Evolutionary conservation across 2,329 filamentous ascomycete species (phyloP).

Genomic region (Hypocreales sp.): DNA sequence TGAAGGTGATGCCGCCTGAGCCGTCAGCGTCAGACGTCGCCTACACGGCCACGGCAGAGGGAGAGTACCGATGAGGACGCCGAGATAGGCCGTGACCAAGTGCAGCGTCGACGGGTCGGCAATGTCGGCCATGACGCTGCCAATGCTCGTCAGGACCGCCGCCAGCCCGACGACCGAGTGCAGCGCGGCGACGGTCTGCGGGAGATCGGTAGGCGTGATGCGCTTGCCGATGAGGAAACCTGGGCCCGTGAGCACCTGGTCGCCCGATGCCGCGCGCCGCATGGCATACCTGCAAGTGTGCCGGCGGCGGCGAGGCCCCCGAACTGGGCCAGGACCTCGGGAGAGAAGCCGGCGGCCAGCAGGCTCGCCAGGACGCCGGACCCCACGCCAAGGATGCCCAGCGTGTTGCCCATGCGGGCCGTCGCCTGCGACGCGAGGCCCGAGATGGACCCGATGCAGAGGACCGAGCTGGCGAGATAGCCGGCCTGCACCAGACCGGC

Average conservation of each 20-base stretch:
- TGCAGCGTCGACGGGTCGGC: constrained; percentile 61
- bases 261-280: no score
- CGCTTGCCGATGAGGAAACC: constrained; percentile 68
- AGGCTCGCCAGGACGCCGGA: constrained; percentile 74
- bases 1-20: constrained; percentile 67
- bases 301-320: constrained; percentile 60
- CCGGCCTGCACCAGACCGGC: constrained; percentile 76
- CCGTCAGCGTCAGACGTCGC: background rate
- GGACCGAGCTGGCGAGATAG: constrained; percentile 68
- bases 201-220: constrained; percentile 77
- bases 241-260: constrained; percentile 6
- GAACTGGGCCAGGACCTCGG: constrained; percentile 68
- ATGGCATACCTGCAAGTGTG: constrained; percentile 36
- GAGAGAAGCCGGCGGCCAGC: constrained; percentile 63
- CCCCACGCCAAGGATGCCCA: constrained; percentile 74
- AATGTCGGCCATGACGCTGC: constrained; percentile 65
- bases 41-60: no score
- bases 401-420: constrained; percentile 69
- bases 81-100: constrained; percentile 72
- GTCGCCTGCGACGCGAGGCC: constrained; percentile 70
- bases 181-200: constrained; percentile 76
- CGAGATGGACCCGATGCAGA: constrained; percentile 75
- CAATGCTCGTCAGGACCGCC: constrained; percentile 76
- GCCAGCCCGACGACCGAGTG: constrained; percentile 85
- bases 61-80: constrained; percentile 56